phyloP scores from a whole-genome alignment of 805 yeast species.

The Kockiozyma suomiensis region DNA sequence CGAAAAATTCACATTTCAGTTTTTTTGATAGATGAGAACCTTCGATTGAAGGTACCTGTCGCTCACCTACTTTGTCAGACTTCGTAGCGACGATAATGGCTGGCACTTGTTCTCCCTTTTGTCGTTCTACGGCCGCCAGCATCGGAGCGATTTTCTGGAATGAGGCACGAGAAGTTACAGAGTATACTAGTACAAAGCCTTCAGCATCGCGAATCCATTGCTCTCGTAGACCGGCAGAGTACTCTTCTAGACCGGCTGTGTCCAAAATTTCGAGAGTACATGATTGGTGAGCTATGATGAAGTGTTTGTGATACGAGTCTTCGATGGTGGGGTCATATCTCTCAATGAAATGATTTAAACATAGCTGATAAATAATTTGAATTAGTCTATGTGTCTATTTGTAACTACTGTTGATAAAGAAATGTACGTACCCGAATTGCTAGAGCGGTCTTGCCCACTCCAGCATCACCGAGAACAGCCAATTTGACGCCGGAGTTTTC shows the following conservation, averaged over 20 bases:
- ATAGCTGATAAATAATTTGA: slow-evolving; percentile 13
- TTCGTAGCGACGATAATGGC: slow-evolving; percentile 91
- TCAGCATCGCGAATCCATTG: slow-evolving; percentile 70
- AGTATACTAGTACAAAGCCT: slow-evolving; percentile 85
- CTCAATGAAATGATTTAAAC: slow-evolving; percentile 53
- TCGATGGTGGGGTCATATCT: slow-evolving; percentile 97
- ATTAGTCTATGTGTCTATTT: no score
- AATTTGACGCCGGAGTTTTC: slow-evolving; percentile 46
- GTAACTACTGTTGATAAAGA: no score
- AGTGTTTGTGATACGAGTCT: slow-evolving; percentile 88
- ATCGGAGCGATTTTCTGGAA: slow-evolving; percentile 75
- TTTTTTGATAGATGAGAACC: slow-evolving; percentile 75
- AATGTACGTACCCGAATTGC: slow-evolving; percentile 51
- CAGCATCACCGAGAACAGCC: slow-evolving; percentile 94
- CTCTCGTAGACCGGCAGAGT: slow-evolving; percentile 87
- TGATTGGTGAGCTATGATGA: slow-evolving; percentile 83
- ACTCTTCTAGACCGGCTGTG: slow-evolving; percentile 94
- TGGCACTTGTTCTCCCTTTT: slow-evolving; percentile 78
- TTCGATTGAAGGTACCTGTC: slow-evolving; percentile 52
- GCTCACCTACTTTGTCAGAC: slow-evolving; percentile 75
- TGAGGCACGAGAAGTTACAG: slow-evolving; percentile 76
- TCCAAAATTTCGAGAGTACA: slow-evolving; percentile 87
- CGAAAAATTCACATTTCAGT: slow-evolving; percentile 89
- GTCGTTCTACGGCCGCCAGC: slow-evolving; percentile 79
- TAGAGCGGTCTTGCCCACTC: slow-evolving; percentile 93